Conservation (phyloP, 176 grass and related monocot species). For the Pontederia paniculata region DNA sequence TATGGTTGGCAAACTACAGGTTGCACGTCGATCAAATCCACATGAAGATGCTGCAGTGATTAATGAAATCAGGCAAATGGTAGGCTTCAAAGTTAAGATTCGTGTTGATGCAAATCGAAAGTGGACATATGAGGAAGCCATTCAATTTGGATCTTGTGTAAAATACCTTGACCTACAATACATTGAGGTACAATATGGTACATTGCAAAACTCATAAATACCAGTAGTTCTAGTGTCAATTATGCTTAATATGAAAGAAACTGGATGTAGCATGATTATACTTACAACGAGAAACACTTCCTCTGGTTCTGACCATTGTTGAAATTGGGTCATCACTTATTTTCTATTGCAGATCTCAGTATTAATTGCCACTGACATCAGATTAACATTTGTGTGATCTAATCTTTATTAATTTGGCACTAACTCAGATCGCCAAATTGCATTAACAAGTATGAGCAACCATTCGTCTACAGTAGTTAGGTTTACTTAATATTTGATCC, state of each 20-base stretch:
- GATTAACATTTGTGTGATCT: no score
- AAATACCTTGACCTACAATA: conserved; percentile 62
- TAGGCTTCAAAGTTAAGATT: conserved; percentile 76
- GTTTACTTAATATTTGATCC: neutral
- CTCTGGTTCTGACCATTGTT: no score
- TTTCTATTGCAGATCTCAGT: no score
- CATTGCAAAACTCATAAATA: conserved; percentile 1
- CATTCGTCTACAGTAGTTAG: neutral
- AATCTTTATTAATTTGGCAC: no score
- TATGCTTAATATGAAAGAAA: no score
- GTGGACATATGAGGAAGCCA: conserved; percentile 76
- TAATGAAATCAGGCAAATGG: conserved; percentile 53
- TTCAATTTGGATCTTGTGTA: conserved; percentile 62
- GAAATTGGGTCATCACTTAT: no score
- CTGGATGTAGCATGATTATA: no score
- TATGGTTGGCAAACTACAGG: conserved; percentile 32
- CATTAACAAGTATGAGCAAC: no score
- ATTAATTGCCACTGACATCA: no score
- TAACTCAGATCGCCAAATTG: no score
- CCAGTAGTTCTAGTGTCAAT: no score
- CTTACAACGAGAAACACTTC: no score
- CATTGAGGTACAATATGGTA: conserved; percentile 59
- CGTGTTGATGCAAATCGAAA: conserved; percentile 85
- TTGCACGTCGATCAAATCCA: conserved; percentile 53
- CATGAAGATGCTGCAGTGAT: conserved; percentile 80